A percentile compares a stretch with the other conserved stretches of the same genome.
Conservation (phyloP, 1,139 yeast species). For the Pichia sp. region DNA sequence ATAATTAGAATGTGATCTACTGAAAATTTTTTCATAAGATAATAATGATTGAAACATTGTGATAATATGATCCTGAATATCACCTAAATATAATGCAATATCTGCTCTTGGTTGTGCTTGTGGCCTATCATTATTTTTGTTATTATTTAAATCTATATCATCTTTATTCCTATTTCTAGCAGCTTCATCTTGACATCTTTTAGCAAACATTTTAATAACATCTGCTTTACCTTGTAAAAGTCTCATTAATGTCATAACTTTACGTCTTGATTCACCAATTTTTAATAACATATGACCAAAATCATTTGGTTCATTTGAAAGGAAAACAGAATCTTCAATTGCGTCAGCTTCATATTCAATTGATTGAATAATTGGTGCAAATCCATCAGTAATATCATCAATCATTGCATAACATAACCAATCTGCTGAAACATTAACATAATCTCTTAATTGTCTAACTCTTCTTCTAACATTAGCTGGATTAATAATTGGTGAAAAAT, state of each 20-base stretch:
- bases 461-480: constrained; percentile 86
- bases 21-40: constrained; percentile 87
- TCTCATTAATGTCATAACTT: constrained; percentile 89
- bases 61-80: constrained; percentile 94
- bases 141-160: not conserved
- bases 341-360: constrained; percentile 90
- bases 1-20: constrained; percentile 87
- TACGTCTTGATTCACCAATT: constrained; percentile 84
- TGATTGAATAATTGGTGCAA: constrained; percentile 82
- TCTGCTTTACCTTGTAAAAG: constrained; percentile 92
- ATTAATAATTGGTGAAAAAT: constrained; percentile 74
- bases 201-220: constrained; percentile 94
- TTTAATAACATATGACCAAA: constrained; percentile 67
- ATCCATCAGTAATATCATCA: constrained; percentile 91
- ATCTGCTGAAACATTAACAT: constrained; percentile 81
- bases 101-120: constrained; percentile 69
- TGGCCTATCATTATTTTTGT: not conserved
- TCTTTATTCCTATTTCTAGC: constrained; percentile 12
- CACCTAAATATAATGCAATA: constrained; percentile 84
- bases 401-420: constrained; percentile 92
- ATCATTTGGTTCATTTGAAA: constrained; percentile 50
- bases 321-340: constrained; percentile 77
- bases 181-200: constrained; percentile 78
- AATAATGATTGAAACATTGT: constrained; percentile 89
- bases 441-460: constrained; percentile 83